Evolutionary conservation across 225 moss, liverwort and hornwort species (phyloP).

Genomic region (Pseudisothecium myosuroides): DNA sequence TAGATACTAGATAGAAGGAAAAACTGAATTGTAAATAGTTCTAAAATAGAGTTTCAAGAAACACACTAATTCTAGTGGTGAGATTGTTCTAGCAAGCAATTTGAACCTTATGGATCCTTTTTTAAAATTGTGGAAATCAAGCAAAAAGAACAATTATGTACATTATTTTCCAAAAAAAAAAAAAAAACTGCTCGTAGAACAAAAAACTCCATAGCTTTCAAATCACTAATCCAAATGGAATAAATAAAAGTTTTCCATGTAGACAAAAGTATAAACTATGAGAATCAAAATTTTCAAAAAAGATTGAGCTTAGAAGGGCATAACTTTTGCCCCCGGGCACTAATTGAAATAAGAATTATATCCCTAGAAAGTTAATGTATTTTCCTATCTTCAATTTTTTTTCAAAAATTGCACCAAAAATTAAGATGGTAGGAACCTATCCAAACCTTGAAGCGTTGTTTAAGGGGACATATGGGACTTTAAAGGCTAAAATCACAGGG

Average conservation of each 20-base stretch:
- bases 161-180: neutral
- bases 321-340: neutral
- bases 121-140: neutral
- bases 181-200: too few relatives aligned
- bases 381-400: neutral
- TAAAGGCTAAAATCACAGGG: fast-evolving
- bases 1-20: too few relatives aligned
- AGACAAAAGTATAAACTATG: neutral
- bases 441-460: neutral
- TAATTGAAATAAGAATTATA: neutral
- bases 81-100: neutral
- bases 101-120: neutral
- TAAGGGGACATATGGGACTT: fast-evolving
- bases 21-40: neutral
- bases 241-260: neutral
- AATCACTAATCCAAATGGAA: neutral
- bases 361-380: fast-evolving
- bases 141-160: too few relatives aligned
- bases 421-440: neutral
- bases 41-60: neutral
- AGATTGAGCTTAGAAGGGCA: neutral
- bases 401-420: neutral
- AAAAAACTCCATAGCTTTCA: fast-evolving
- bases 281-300: neutral
- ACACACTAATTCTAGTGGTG: fast-evolving